A percentile compares a stretch with the other conserved stretches of the same genome.
These are phyloP conservation scores for Typha latifolia DNA, from an alignment of 176 grass and related monocot genomes.

Conservation along the genomic window DNA sequence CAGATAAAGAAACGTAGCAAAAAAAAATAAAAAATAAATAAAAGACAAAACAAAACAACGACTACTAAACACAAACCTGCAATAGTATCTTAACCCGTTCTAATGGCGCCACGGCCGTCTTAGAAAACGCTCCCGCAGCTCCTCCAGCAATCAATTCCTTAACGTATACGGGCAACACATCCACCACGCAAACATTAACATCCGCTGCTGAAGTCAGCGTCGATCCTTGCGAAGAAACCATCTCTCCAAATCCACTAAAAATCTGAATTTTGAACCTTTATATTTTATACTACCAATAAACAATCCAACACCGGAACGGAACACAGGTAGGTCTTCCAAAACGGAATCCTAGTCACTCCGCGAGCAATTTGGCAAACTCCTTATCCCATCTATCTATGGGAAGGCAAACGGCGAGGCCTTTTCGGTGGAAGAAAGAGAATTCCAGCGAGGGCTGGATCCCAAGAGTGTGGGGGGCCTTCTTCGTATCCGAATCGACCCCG, in stretches of 20 bases:
- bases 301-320: neutral
- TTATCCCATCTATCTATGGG: conserved; percentile 46
- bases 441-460: conserved; percentile 2
- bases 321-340: conserved; percentile 7
- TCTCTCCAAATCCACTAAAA: neutral
- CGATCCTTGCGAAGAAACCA: conserved; percentile 60
- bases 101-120: conserved; percentile 83
- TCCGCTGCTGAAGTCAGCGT: conserved; percentile 62
- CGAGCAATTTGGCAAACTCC: conserved; percentile 25
- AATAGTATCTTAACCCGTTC: conserved; percentile 89
- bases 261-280: neutral
- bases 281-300: neutral
- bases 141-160: conserved; percentile 89
- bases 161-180: conserved; percentile 70
- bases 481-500: conserved; percentile 32
- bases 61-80: conserved; percentile 43
- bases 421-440: neutral
- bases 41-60: neutral
- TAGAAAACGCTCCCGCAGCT: conserved; percentile 80
- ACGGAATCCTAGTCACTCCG: conserved; percentile 16
- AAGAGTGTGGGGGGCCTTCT: conserved; percentile 18
- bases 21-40: too few relatives aligned
- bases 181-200: conserved; percentile 65
- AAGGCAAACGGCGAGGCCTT: conserved; percentile 16
- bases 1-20: neutral